Base-by-base conservation (phyloP, 805 yeast species). In the Candida gorgasii region DNA sequence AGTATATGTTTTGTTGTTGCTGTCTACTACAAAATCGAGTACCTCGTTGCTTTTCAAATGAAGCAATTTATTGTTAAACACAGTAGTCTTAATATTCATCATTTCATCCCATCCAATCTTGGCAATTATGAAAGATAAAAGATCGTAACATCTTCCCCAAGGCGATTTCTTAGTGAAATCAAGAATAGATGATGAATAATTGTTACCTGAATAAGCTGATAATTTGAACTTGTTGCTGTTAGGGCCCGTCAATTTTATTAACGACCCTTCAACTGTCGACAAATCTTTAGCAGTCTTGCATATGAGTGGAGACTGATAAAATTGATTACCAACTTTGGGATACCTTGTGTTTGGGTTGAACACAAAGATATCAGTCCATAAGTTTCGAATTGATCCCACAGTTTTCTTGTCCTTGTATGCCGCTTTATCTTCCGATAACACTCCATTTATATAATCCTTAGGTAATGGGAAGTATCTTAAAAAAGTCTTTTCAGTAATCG, bases 21-120 rank as follows among this genome's bases (percentile, higher is more conserved):
- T 50, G 2, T 59, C 61, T 11, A 53, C 56, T 23, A 35, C 15
- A 42, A 40, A 54, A 2, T 42, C 37, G 5, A 48, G 7, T 5
- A 20, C 11, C 3, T 14, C 24, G 5, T 2, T 14, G 16, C 26
- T 32, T 5, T 22, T 5, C 7, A 16, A n/a, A n/a, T 12, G 13
- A 7, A n/a, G 17, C 7, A 19, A 20, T n/a, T 22, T 33, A 22
- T n/a, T 27, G 13, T 27, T 37, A 63, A 92, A 92, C 0, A 86
- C 81, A 14, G 72, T 66, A 1, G 89, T 79, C 45, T 96, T 78
- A 28, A 82, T 55, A 43, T 71, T 68, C 50, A 90, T 71, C 26
- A 89, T 61, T 26, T 75, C 78, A 51, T 87, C 88, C 99, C 99
- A 92, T 3, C 97, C 97, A 30, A 82, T 68, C 17, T 73, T 64